Base-by-base conservation (phyloP, 176 grass and related monocot genomes). In the Cenchrus purpureus region DNA sequence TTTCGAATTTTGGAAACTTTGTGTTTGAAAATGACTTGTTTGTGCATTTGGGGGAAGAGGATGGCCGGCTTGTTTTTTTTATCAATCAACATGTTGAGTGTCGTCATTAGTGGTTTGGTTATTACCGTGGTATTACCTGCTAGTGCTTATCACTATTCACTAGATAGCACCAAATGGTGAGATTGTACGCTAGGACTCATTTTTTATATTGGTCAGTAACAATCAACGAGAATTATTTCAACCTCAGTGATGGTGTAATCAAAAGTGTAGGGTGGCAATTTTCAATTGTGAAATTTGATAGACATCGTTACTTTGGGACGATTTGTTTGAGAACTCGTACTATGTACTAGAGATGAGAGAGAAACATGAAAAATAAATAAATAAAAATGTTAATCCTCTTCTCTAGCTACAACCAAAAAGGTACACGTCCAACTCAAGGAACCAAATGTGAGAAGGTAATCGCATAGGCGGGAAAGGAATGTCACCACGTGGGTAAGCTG, bases 11-110 rank as follows among this genome's bases (percentile, higher is more conserved):
- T 7, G 0, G 0, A 12, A 52, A 37, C 0, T 43, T 59, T 70
- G n/a, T 69, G 53, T 13, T 63, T 81, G 45, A 85, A 28, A 89
- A 62, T 1, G 88, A 85, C 34, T 15, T 81, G 54, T 19, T 50
- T 51, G 49, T 46, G 45, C 20, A 11, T 50, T 20, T 79, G 19
- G 42, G 2, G 2, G 58, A 44, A 59, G 4, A 54, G 61, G 83
- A 71, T 70, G 83, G 71, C 77, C 54, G 62, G 77, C 83, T 79
- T 69, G 11, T 6, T 62, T n/a, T 6, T 44, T 84, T 62, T 67
- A 34, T 8, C 37, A 40, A 46, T 32, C 20, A 9, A 11, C 19
- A n/a, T 46, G 63, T 28, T 40, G 22, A 6, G 31, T 76, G 70
- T 49, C 55, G 29, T 4, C 37, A 40, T 70, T 71, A 19, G 70